Base-by-base conservation (phyloP, 2,329 filamentous ascomycete species). In the Fonsecaea erecta region DNA sequence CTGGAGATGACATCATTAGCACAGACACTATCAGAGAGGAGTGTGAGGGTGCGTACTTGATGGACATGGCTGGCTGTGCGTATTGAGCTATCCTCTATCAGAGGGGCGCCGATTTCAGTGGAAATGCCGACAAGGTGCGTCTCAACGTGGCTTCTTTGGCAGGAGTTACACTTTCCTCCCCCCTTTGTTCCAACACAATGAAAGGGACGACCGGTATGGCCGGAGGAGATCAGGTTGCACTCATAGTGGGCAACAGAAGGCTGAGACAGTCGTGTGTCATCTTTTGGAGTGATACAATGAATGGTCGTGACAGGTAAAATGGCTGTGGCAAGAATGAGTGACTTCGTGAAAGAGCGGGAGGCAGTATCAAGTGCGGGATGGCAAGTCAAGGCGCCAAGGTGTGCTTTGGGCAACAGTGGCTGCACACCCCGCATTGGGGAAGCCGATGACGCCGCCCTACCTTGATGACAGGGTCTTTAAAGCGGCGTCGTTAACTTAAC, bases 1-100 rank as follows among this genome's bases (percentile, higher is more conserved):
- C 89, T 91, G 76, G n/a, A 78, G 48, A 24, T 58, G 59, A 74
- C 75, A 77, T 76, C 75, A 78, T 1, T 73, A 64, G 26, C 73
- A 70, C 48, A 76, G 73, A 54, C 75, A 3, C 28, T 30, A 30
- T 4, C 8, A 8, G 28, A 8, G 28, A 30, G 28, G 18, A 32
- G 8, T 9, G 7, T 2, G n/a, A 14, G 26, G 43, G 21, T 16
- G 32, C 57, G 48, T 60, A 60, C 57, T 60, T 60, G 57, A 60
- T 52, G 46, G 57, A 60, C 57, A 60, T 60, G 43, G 43, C 24
- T 48, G 8, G 9, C 3, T 11, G 18, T 48, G 43, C 18, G 43
- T 24, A 11, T 48, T 24, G 43, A 24, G 43, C 7, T 24, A 3
- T 11, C 18, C 24, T 12, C 43, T 48, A 11, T 48, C 3, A 12